Percentiles rank a stretch among this genome's conserved stretches.
Conservation (phyloP, 2,329 filamentous ascomycete genomes). For the Didymella arachidicola region DNA sequence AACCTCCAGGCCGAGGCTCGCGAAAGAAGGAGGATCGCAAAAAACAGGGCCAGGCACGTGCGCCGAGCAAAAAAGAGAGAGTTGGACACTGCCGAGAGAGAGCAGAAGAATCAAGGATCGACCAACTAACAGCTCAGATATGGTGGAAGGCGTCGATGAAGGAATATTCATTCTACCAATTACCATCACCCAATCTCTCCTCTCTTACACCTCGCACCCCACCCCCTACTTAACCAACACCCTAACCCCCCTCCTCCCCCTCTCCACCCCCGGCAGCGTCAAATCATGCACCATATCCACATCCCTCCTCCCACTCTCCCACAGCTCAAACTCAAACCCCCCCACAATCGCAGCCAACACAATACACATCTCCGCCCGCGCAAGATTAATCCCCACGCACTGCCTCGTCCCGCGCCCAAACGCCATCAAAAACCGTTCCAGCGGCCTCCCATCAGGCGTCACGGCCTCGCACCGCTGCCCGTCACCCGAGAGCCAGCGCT, state of each 20-base stretch:
- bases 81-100: background rate
- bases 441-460: slow-evolving; percentile 7
- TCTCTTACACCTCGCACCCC: too few species aligned
- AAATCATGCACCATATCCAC: slow-evolving; percentile 22
- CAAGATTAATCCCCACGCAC: slow-evolving; percentile 25
- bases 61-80: background rate
- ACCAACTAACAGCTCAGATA: background rate
- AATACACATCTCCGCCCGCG: slow-evolving; percentile 23
- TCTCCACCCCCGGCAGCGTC: slow-evolving; percentile 17
- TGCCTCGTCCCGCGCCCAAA: slow-evolving; percentile 24
- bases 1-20: too few species aligned
- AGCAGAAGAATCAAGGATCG: background rate
- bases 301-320: slow-evolving; percentile 19
- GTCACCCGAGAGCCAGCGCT: slow-evolving; percentile 38
- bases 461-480: background rate
- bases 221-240: slow-evolving; percentile 11
- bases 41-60: too few species aligned
- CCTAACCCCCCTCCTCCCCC: slow-evolving; percentile 15
- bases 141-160: too few species aligned
- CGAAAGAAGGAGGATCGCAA: background rate
- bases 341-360: slow-evolving; percentile 22
- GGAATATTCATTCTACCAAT: too few species aligned
- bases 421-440: slow-evolving; percentile 21
- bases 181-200: too few species aligned
- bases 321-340: slow-evolving; percentile 20